A percentile compares a stretch with the other conserved stretches of the same genome.
Evolutionary conservation across 1,284 basidiomycete genomes (phyloP).

Genomic region (Puccinia coronata): DNA sequence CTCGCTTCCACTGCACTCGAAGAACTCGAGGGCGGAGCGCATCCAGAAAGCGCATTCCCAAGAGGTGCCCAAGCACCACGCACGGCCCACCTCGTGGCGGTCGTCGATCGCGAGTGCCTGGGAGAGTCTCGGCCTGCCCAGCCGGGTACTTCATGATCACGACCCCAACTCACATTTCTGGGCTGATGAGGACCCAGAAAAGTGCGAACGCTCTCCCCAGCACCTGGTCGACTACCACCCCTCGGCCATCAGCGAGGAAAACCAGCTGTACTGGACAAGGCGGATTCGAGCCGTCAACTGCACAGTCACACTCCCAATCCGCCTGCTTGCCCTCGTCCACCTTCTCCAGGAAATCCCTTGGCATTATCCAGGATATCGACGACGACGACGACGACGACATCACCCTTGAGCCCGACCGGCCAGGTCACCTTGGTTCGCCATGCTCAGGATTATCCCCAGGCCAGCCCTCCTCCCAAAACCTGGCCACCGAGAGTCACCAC

Average conservation of each 20-base stretch:
- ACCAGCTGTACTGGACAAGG: too few relatives aligned
- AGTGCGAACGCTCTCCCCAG: too few relatives aligned
- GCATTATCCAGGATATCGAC: too few relatives aligned
- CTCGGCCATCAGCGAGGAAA: constrained; percentile 11
- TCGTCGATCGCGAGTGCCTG: constrained; percentile 40
- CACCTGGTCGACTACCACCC: not conserved
- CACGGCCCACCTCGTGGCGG: constrained; percentile 37
- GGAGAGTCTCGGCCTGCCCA: constrained; percentile 34
- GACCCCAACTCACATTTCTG: not conserved
- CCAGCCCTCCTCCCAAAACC: not conserved
- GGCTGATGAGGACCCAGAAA: too few relatives aligned
- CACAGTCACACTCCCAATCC: too few relatives aligned
- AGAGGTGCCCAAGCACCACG: not conserved
- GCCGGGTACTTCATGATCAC: constrained; percentile 21
- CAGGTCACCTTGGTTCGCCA: too few relatives aligned
- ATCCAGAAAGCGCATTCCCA: not conserved
- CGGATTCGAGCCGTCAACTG: too few relatives aligned
- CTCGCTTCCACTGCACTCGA: not conserved
- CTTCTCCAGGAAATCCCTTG: too few relatives aligned
- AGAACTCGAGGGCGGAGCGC: not conserved
- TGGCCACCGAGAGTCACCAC: not conserved
- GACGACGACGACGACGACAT: too few relatives aligned
- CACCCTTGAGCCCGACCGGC: too few relatives aligned
- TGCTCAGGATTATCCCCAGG: too few relatives aligned
- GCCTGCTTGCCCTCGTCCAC: too few relatives aligned